Percentiles rank a stretch among this genome's conserved stretches.
phyloP scores from a whole-genome alignment of 805 yeast species.

The Grigorovia transvaalensis region DNA sequence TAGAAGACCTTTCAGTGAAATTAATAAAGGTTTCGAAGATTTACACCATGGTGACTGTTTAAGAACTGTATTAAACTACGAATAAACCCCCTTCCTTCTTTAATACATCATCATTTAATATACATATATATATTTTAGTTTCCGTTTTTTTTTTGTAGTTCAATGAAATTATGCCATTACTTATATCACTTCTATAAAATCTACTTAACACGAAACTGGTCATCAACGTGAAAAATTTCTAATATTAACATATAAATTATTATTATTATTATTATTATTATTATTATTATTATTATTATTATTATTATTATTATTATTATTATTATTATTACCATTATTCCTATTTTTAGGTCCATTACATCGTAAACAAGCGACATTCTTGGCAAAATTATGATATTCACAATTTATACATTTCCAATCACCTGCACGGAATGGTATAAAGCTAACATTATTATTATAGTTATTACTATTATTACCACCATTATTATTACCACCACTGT shows the following conservation, averaged over 20 bases:
- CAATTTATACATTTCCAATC: conserved; percentile 90
- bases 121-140: not conserved
- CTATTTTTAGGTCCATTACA: conserved; percentile 60
- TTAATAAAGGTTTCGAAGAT: conserved; percentile 86
- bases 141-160: not conserved
- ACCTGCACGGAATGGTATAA: conserved; percentile 91
- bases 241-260: not conserved
- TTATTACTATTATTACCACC: conserved; percentile 11
- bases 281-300: not conserved
- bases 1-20: conserved; percentile 64
- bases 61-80: conserved; percentile 67
- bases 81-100: not conserved
- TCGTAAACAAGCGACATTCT: conserved; percentile 74
- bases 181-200: too few relatives aligned
- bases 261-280: conserved; percentile 4
- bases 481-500: conserved; percentile 5
- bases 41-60: conserved; percentile 91
- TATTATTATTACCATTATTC: conserved; percentile 6
- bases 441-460: conserved; percentile 8
- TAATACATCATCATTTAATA: not conserved
- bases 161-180: too few relatives aligned
- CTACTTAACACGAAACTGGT: not conserved
- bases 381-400: conserved; percentile 85
- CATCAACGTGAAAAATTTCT: not conserved
- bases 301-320: not conserved